These are phyloP conservation scores for Lentinula edodes DNA, from an alignment of 768 basidiomycete genomes.

Conservation along the genomic window DNA sequence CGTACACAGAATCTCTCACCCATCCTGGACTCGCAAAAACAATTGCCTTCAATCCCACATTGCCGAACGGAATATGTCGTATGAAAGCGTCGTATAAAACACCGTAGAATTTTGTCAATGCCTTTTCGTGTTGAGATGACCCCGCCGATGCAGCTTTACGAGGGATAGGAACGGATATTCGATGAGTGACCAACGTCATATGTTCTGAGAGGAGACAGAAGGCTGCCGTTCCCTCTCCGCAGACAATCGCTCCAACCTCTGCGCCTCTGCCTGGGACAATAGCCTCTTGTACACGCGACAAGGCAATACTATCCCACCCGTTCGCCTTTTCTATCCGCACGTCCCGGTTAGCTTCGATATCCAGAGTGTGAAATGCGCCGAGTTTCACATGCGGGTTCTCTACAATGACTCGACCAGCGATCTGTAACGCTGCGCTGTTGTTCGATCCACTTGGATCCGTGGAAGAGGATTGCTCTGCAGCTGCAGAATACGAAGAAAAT, in stretches of 20 bases:
- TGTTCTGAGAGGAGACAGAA: slow-evolving; percentile 95
- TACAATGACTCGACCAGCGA: slow-evolving; percentile 77
- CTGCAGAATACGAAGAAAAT: slow-evolving; percentile 67
- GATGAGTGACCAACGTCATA: slow-evolving; percentile 90
- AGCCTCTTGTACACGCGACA: slow-evolving; percentile 78
- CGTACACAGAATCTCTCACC: slow-evolving; percentile 84
- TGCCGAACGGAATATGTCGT: slow-evolving; percentile 84
- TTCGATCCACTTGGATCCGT: slow-evolving; percentile 27
- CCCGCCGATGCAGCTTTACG: slow-evolving; percentile 83
- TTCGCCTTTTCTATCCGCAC: slow-evolving; percentile 82
- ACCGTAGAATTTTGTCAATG: slow-evolving; percentile 76
- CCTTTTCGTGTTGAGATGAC: slow-evolving; percentile 88
- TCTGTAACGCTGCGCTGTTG: slow-evolving; percentile 59
- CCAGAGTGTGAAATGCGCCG: slow-evolving; percentile 92
- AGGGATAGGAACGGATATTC: slow-evolving; percentile 85
- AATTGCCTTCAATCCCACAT: slow-evolving; percentile 72
- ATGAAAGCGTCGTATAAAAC: slow-evolving; percentile 82
- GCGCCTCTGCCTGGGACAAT: slow-evolving; percentile 93
- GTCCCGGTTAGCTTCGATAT: slow-evolving; percentile 87
- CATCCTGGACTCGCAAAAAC: slow-evolving; percentile 98
- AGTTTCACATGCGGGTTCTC: slow-evolving; percentile 90
- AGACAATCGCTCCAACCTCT: slow-evolving; percentile 93
- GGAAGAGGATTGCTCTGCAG: slow-evolving; percentile 28
- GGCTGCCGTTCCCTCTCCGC: slow-evolving; percentile 92
- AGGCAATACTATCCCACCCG: slow-evolving; percentile 91